These are phyloP conservation scores for Marchantia paleacea DNA, from an alignment of 225 moss, liverwort and hornwort species.

Conservation along the genomic window DNA sequence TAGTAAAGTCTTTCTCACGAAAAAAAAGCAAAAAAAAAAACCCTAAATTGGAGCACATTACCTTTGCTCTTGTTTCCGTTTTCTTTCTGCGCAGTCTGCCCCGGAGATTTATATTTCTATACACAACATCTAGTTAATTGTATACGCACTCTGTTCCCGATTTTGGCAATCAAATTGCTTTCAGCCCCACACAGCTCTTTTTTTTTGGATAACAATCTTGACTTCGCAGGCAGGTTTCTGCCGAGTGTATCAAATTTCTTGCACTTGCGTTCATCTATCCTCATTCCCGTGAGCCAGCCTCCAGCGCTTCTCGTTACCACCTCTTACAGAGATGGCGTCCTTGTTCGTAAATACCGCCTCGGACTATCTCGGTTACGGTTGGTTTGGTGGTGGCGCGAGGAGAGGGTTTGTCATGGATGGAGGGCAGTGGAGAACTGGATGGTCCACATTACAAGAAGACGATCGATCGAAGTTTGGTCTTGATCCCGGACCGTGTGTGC, in stretches of 20 bases:
- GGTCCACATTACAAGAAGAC: slow-evolving; percentile 6
- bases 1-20: neutral
- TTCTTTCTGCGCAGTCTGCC: neutral
- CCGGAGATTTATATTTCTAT: neutral
- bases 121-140: neutral
- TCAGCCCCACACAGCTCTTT: neutral
- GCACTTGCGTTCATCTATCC: neutral
- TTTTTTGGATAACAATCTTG: neutral
- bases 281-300: neutral
- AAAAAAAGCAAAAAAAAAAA: neutral
- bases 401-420: slow-evolving; percentile 2
- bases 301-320: neutral
- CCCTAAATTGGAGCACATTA: neutral
- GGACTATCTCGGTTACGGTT: slow-evolving; percentile 5
- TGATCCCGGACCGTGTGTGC: neutral
- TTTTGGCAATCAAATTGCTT: neutral
- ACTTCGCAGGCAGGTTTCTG: neutral
- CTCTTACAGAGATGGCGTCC: slow-evolving; percentile 1
- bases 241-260: neutral
- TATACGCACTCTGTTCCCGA: neutral
- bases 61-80: neutral
- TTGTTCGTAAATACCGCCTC: neutral
- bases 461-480: slow-evolving; percentile 3
- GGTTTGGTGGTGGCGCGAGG: slow-evolving; percentile 1
- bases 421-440: slow-evolving; percentile 10